Evolutionary conservation across 2,329 filamentous ascomycete genomes (phyloP), one percentile per base, ranked within the genome.

Genomic region (Aspergillus ochraceus): DNA sequence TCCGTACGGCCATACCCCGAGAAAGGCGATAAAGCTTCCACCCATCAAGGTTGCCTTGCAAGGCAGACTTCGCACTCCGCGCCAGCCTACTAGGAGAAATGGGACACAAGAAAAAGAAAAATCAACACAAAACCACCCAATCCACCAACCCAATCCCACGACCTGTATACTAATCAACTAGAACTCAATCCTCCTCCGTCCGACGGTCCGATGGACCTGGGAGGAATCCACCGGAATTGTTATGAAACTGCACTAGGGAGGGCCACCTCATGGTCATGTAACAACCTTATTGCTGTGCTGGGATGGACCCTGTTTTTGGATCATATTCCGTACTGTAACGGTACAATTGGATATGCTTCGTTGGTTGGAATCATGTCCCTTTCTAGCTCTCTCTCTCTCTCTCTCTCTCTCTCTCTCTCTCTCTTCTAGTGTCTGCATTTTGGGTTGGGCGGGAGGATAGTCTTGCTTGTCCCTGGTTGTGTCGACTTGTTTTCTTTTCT

Each of bases 11-110:
- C 32, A 36, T 36, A 14, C 26, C 11, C 32, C 32, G 32, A 36
- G 32, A 14, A 42, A 17, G 6, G 36, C 12, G 36, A 42, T 36
- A n/a, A n/a, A n/a, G 12, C 14, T 42, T n/a, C 17, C 26, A 29
- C 39, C 39, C 10, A 47, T 4, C 19, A 47, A 22, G 47, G 46
- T 54, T 55, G 55, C 59, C 59, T 58, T 57, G 52, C 22, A 49
- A 52, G 59, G 59, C 59, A 52, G 26, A 55, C 56, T 56, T 53
- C 58, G 52, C 47, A 56, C 54, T 55, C 54, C 42, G 54, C 49
- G 53, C 50, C 52, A 10, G 30, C 11, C 30, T 32, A 45, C 14
- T 45, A n/a, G 6, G 36, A 20, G 19, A 14, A 49, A 54, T 55
- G 60, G 60, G 54, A 54, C 60, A 54, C 45, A 53, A 49, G 42